Evolutionary conservation across 345 rosid genomes (phyloP).

Genomic region (Erodium maritimum): DNA sequence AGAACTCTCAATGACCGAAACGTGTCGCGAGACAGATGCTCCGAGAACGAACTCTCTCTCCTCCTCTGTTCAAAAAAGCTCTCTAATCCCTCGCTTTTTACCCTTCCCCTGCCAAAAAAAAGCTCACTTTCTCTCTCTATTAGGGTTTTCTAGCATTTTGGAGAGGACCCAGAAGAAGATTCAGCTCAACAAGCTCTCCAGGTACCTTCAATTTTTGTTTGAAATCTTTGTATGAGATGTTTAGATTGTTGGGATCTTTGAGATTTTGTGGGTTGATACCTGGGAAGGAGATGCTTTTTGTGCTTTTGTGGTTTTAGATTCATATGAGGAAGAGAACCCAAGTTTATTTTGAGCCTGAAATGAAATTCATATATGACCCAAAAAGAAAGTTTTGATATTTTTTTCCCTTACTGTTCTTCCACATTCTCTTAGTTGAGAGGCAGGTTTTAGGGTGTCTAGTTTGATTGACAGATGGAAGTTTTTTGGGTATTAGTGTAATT

Average conservation of each 20-base stretch:
- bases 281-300: background rate
- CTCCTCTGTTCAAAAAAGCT: background rate
- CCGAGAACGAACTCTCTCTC: slow-evolving; percentile 5
- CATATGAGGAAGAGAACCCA: background rate
- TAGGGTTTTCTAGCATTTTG: background rate
- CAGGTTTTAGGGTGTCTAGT: background rate
- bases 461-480: background rate
- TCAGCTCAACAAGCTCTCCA: background rate
- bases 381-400: background rate
- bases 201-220: background rate
- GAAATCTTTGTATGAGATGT: background rate
- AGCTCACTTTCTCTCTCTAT: background rate
- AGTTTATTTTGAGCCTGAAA: too few species aligned
- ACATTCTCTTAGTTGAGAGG: background rate
- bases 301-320: background rate
- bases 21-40: slow-evolving; percentile 7
- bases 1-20: slow-evolving; percentile 8
- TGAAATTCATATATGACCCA: too few species aligned
- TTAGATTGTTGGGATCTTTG: background rate
- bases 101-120: background rate
- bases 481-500: background rate
- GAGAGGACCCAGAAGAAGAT: background rate
- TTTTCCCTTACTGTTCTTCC: background rate
- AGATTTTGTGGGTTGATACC: background rate
- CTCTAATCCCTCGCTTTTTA: background rate